Conservation (phyloP, 169 alveolate species). For the Plasmodium fragile region DNA sequence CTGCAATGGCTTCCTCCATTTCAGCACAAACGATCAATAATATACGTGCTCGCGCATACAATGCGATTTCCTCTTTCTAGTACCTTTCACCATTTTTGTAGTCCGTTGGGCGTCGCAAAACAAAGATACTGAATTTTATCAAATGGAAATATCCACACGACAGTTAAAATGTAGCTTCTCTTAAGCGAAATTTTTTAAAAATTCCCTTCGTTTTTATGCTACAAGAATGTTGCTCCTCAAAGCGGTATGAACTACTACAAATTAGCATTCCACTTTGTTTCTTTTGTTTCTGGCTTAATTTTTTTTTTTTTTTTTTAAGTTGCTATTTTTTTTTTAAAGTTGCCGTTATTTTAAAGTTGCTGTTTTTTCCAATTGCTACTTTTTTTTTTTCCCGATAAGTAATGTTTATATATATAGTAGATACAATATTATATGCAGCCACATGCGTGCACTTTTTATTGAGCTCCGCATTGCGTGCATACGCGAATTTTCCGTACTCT, state of each 20-base stretch:
- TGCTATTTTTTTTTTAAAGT: not conserved
- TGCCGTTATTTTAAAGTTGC: not conserved
- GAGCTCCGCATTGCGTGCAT: not conserved
- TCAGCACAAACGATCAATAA: not conserved
- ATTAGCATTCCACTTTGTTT: not conserved
- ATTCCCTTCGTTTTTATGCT: not conserved
- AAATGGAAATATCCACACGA: not conserved
- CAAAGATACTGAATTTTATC: not conserved
- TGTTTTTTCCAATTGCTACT: not conserved
- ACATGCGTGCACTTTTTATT: not conserved
- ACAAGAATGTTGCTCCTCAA: not conserved
- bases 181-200: not conserved
- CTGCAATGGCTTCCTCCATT: not conserved
- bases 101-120: not conserved
- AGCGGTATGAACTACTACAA: not conserved
- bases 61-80: not conserved
- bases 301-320: not conserved
- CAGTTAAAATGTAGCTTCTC: not conserved
- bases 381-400: not conserved
- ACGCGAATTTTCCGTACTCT: not conserved
- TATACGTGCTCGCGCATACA: not conserved
- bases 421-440: not conserved
- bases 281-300: not conserved
- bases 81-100: not conserved
- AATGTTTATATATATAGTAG: not conserved